Evolutionary conservation across 495 filamentous ascomycete species (phyloP), one percentile per base, ranked within the genome.

Genomic region (Amniculicola lignicola): DNA sequence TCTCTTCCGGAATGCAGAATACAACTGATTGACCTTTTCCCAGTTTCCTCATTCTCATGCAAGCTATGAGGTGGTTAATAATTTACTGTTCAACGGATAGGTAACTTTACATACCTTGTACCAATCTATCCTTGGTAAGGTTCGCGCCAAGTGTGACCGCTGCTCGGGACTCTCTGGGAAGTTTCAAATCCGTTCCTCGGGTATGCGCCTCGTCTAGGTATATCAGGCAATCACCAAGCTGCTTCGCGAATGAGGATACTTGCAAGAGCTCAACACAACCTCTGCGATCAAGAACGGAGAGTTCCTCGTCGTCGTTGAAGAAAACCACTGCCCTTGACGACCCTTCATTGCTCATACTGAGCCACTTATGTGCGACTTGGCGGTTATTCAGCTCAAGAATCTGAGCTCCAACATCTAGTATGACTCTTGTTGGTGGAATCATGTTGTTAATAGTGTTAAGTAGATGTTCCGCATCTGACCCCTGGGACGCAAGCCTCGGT

Each of bases 201-300:
- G 88, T 90, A 57, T 93, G 88, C 0, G 79, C 79, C 57, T 93
- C 81, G 42, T 90, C 88, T 1, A 91, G 72, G 61, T 84, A 91
- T 0, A 91, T 79, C 0, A 88, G 69, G 57, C 86, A 91, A 0
- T 66, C 56, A 10, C 79, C 81, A 23, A 89, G 71, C 10, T 84
- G 77, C 7, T 76, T 70, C 0, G 72, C 61, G 63, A 80, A 91
- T 0, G 85, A 75, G 0, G 88, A 90, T 0, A 70, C 70, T 5
- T 77, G 71, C 3, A 90, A 70, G 0, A 69, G 67, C 48, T 85
- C 79, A 0, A 71, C 62, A 2, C 18, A 43, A 0, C 78, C 78
- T 22, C 69, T 65, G 11, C 75, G 70, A 50, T 79, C 72, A 0
- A 78, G 15, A 1, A 84, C 79, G 3, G 52, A 70, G 0, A 75